phyloP scores from a whole-genome alignment of 2,329 filamentous ascomycete genomes.

The Falciphora oryzae region DNA sequence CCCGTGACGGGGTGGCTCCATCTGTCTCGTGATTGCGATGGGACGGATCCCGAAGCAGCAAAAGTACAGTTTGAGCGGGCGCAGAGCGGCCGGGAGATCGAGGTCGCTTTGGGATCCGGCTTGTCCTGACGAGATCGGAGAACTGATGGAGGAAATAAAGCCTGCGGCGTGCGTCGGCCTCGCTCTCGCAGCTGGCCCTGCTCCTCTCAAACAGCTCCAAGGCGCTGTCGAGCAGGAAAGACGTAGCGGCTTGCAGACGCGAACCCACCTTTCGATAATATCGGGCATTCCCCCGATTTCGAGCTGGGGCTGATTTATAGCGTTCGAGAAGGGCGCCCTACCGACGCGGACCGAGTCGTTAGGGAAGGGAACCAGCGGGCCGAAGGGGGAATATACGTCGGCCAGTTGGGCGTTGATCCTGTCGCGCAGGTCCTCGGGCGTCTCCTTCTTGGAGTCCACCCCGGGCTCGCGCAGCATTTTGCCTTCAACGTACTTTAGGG shows the following conservation, averaged over 20 bases:
- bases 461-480: conserved; percentile 2
- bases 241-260: neutral
- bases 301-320: neutral
- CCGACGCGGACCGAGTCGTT: neutral
- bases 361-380: neutral
- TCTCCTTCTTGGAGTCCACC: neutral
- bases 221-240: neutral
- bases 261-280: neutral
- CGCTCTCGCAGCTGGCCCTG: neutral
- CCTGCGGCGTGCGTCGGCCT: neutral
- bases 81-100: too few relatives aligned
- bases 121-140: too few relatives aligned
- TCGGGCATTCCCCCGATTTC: neutral
- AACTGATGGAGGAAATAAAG: neutral
- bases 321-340: neutral
- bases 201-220: neutral
- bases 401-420: conserved; percentile 3
- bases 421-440: neutral
- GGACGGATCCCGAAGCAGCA: too few relatives aligned
- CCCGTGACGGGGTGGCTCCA: too few relatives aligned
- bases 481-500: neutral
- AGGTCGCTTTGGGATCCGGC: too few relatives aligned
- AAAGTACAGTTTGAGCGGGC: too few relatives aligned
- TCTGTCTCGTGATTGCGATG: too few relatives aligned
- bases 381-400: neutral